These are phyloP conservation scores for Miscanthus lutarioriparius DNA, from an alignment of 176 grass and related monocot genomes.

Conservation along the genomic window DNA sequence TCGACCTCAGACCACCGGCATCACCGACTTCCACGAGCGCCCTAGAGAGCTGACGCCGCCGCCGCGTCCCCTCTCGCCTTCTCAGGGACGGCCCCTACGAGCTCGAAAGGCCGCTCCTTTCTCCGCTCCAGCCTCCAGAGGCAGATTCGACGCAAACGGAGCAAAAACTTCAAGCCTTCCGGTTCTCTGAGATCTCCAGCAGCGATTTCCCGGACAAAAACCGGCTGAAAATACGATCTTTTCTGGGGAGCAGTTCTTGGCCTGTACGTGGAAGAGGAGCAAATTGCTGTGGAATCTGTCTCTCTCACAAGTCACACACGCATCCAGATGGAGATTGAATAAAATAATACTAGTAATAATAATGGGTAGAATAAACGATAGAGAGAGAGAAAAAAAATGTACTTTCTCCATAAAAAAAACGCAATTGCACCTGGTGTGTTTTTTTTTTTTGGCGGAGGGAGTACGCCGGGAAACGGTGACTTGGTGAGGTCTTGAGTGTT, in stretches of 20 bases:
- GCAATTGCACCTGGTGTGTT: too few species aligned
- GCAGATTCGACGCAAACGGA: slow-evolving; percentile 42
- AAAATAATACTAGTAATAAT: slow-evolving; percentile 30
- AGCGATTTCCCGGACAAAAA: slow-evolving; percentile 12
- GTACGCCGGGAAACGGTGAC: too few species aligned
- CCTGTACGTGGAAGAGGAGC: slow-evolving; percentile 12
- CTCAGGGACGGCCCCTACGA: slow-evolving; percentile 11
- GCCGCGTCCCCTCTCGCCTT: slow-evolving; percentile 1
- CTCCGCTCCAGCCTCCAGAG: slow-evolving; percentile 2
- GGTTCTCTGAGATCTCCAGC: slow-evolving; percentile 9
- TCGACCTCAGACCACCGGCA: slow-evolving; percentile 7
- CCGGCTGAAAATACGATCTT: slow-evolving; percentile 19
- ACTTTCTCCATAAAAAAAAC: too few species aligned
- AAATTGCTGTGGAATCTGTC: slow-evolving; percentile 51
- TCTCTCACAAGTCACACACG: slow-evolving; percentile 24
- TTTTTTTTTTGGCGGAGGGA: too few species aligned
- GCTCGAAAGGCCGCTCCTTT: slow-evolving; percentile 43
- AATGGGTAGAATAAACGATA: slow-evolving; percentile 15
- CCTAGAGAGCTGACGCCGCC: not conserved
- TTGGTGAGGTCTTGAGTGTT: slow-evolving; percentile 30
- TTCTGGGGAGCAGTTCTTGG: slow-evolving; percentile 40
- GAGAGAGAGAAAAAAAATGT: not conserved
- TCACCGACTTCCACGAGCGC: slow-evolving; percentile 12
- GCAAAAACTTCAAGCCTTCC: slow-evolving; percentile 20
- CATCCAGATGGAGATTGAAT: slow-evolving; percentile 38